Percentiles rank a stretch among this genome's conserved stretches.
phyloP scores from a whole-genome alignment of 1,139 yeast genomes.

The Geotrichum carabidarum region DNA sequence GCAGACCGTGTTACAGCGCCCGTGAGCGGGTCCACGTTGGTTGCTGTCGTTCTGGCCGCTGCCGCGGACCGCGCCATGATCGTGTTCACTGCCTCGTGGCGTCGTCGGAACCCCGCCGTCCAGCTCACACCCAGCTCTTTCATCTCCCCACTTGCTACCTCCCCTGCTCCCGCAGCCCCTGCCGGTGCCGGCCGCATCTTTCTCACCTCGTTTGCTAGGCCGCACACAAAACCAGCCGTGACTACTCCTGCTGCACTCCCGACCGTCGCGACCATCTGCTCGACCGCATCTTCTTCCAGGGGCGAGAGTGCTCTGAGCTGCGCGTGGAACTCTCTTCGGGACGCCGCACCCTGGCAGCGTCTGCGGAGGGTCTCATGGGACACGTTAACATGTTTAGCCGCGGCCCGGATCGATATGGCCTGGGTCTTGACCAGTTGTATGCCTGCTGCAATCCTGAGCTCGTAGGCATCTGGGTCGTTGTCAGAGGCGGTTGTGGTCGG shows the following conservation, averaged over 20 bases:
- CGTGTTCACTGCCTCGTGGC: slow-evolving; percentile 6
- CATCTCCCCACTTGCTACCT: too few relatives aligned
- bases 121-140: slow-evolving; percentile 16
- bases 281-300: slow-evolving; percentile 9
- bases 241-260: slow-evolving; percentile 9
- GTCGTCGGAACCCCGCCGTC: slow-evolving; percentile 17
- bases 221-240: slow-evolving; percentile 14
- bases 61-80: background rate
- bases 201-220: slow-evolving; percentile 11
- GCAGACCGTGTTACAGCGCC: background rate
- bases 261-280: slow-evolving; percentile 3
- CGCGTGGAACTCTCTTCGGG: slow-evolving; percentile 15
- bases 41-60: too few relatives aligned
- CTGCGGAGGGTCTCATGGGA: slow-evolving; percentile 17
- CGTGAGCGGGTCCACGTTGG: too few relatives aligned
- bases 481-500: background rate
- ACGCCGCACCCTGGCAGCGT: slow-evolving; percentile 13
- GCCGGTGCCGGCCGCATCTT: background rate
- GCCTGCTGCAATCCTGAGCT: slow-evolving; percentile 8
- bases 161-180: background rate
- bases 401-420: slow-evolving; percentile 15
- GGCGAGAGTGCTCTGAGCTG: slow-evolving; percentile 17
- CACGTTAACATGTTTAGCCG: slow-evolving; percentile 15
- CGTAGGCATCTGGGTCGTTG: slow-evolving; percentile 1
- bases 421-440: slow-evolving; percentile 6